These are phyloP conservation scores for Diutina siamensis DNA, from an alignment of 1,139 yeast genomes.

Conservation along the genomic window DNA sequence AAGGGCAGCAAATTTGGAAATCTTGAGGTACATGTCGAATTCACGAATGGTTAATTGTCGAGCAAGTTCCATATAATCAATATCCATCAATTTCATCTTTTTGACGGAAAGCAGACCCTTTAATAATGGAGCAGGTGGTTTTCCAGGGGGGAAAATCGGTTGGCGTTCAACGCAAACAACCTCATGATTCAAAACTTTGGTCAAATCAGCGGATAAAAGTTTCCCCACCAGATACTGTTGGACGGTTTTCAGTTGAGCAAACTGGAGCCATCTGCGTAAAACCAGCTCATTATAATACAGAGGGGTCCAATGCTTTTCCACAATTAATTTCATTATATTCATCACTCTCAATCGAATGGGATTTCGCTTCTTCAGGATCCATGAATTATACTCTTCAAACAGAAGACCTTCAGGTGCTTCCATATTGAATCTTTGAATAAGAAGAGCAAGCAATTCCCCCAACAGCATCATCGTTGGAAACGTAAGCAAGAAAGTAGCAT, in stretches of 20 bases:
- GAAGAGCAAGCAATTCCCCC: constrained; percentile 45
- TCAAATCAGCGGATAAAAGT: constrained; percentile 17
- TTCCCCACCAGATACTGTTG: constrained; percentile 30
- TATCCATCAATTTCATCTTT: constrained; percentile 45
- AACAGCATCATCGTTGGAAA: constrained; percentile 71
- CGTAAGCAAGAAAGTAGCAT: constrained; percentile 59
- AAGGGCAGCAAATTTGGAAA: constrained; percentile 65
- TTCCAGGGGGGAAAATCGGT: constrained; percentile 7
- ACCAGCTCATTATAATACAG: constrained; percentile 43
- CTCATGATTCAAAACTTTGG: constrained; percentile 18
- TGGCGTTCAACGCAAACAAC: neutral
- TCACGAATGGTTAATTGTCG: constrained; percentile 78
- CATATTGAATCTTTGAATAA: constrained; percentile 56
- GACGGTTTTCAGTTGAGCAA: constrained; percentile 39
- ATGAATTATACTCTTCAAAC: constrained; percentile 67
- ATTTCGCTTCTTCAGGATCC: constrained; percentile 64
- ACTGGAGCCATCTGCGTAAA: constrained; percentile 41
- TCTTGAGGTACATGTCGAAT: constrained; percentile 53
- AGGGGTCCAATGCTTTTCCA: constrained; percentile 71
- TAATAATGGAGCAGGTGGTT: constrained; percentile 32
- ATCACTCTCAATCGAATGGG: constrained; percentile 63
- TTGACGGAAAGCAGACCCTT: constrained; percentile 22
- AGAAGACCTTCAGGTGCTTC: constrained; percentile 85
- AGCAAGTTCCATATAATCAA: constrained; percentile 71
- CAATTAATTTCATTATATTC: constrained; percentile 57